Percentiles rank a stretch among this genome's conserved stretches.
These are phyloP conservation scores for Platanthera zijinensis DNA, from an alignment of 106 monocot genomes.

Conservation along the genomic window DNA sequence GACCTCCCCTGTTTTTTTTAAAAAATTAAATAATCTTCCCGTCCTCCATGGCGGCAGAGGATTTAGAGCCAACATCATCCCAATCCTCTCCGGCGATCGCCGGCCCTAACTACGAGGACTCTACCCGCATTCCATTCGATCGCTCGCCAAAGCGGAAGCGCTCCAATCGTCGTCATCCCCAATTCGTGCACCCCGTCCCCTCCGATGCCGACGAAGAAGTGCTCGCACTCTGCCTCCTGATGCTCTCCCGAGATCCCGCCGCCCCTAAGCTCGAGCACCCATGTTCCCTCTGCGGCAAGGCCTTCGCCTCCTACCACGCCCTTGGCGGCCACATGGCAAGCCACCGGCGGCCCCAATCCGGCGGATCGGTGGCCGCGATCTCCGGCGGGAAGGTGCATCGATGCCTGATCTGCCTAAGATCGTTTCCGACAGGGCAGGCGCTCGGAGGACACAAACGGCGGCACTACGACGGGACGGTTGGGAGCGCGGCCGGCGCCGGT, in stretches of 20 bases:
- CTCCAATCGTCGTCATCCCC: slow-evolving; percentile 17
- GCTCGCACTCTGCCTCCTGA: slow-evolving; percentile 67
- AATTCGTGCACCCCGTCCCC: slow-evolving; percentile 10
- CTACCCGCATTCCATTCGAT: neutral
- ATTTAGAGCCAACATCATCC: neutral
- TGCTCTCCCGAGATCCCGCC: slow-evolving; percentile 34
- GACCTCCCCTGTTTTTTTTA: no score
- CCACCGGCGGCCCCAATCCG: slow-evolving; percentile 22
- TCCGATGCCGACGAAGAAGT: slow-evolving; percentile 47
- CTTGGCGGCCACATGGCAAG: slow-evolving; percentile 54
- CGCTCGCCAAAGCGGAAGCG: slow-evolving; percentile 39
- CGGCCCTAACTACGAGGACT: neutral
- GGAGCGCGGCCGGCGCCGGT: neutral
- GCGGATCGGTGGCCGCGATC: neutral
- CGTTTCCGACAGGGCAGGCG: slow-evolving; percentile 3
- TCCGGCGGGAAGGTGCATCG: slow-evolving; percentile 1
- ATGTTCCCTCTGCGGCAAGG: slow-evolving; percentile 68
- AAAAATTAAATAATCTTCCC: neutral
- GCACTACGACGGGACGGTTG: slow-evolving; percentile 5
- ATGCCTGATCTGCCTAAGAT: slow-evolving; percentile 1
- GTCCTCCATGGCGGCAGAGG: neutral
- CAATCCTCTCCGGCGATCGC: neutral
- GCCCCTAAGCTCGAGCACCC: neutral
- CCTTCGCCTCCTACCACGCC: slow-evolving; percentile 65
- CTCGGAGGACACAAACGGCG: slow-evolving; percentile 6